Conservation (phyloP, 495 filamentous ascomycete genomes). For the Oleoguttula mirabilis region DNA sequence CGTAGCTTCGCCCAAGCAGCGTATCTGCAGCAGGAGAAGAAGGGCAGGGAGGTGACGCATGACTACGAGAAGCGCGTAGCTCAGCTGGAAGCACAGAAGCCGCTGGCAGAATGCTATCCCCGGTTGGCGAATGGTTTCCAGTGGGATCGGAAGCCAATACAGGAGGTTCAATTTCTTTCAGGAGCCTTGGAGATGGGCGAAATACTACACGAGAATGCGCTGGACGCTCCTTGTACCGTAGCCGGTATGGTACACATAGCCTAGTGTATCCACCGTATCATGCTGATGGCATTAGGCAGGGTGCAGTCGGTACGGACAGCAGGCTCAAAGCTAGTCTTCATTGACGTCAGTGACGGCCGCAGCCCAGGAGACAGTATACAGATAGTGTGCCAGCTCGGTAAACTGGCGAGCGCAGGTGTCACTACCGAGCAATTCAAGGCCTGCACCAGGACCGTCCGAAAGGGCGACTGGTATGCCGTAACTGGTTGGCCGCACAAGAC, state of each 20-base stretch:
- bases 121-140: conserved; percentile 1
- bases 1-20: not conserved
- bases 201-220: too few species aligned
- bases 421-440: conserved; percentile 42
- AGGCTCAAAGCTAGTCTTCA: conserved; percentile 67
- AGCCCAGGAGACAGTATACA: conserved; percentile 42
- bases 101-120: conserved; percentile 11
- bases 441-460: conserved; percentile 45
- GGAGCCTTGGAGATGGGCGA: too few species aligned
- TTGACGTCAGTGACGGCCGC: conserved; percentile 62
- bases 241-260: too few species aligned
- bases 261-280: too few species aligned
- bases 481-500: conserved; percentile 63
- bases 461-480: conserved; percentile 62
- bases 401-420: conserved; percentile 35
- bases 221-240: too few species aligned
- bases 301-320: conserved; percentile 46
- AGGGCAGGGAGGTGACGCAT: conserved; percentile 7
- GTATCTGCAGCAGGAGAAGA: not conserved
- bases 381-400: conserved; percentile 53
- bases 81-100: conserved; percentile 5
- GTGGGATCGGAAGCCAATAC: not conserved
- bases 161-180: too few species aligned
- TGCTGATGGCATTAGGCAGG: conserved; percentile 44
- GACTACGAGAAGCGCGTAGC: conserved; percentile 15